A percentile compares a stretch with the other conserved stretches of the same genome.
These are phyloP conservation scores for Trichosphaerium sp. DNA, from an alignment of 78 protist genomes.

Conservation along the genomic window DNA sequence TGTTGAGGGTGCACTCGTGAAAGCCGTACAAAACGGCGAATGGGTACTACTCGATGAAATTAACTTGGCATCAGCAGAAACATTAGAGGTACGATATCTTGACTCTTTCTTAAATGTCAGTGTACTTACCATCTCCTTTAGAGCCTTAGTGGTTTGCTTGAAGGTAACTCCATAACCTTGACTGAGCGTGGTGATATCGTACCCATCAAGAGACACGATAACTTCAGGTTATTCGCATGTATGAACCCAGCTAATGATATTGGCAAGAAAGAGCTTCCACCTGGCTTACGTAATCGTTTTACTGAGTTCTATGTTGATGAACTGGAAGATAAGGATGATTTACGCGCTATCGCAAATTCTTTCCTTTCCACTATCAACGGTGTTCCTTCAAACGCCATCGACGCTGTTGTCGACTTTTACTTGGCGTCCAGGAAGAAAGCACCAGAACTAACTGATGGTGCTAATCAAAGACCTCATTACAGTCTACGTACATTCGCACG, in stretches of 20 bases:
- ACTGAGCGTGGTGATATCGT: conserved; percentile 82
- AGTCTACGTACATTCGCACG: conserved; percentile 87
- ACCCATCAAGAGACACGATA: conserved; percentile 78
- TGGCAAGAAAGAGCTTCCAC: conserved; percentile 95
- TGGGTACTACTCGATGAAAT: conserved; percentile 99
- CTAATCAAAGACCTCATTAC: conserved; percentile 79
- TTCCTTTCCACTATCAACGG: conserved; percentile 35
- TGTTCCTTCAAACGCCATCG: not conserved
- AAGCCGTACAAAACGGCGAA: conserved; percentile 81
- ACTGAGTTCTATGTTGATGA: conserved; percentile 92
- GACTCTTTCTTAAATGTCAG: not conserved
- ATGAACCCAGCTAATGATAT: conserved; percentile 99
- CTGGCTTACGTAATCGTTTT: conserved; percentile 63
- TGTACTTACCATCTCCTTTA: conserved; percentile 2
- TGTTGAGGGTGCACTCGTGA: conserved; percentile 84
- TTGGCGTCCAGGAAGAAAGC: conserved; percentile 33
- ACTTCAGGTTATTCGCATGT: conserved; percentile 92
- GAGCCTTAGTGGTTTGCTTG: conserved; percentile 68
- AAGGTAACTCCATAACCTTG: conserved; percentile 69
- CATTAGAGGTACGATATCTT: too few relatives aligned
- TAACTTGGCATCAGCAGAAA: conserved; percentile 93
- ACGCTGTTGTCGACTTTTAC: conserved; percentile 59
- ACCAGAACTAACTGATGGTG: conserved; percentile 58
- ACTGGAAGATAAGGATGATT: conserved; percentile 55
- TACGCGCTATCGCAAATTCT: conserved; percentile 44